Base-by-base conservation (phyloP, 2,329 filamentous ascomycete species). In the Penicillium sp. region DNA sequence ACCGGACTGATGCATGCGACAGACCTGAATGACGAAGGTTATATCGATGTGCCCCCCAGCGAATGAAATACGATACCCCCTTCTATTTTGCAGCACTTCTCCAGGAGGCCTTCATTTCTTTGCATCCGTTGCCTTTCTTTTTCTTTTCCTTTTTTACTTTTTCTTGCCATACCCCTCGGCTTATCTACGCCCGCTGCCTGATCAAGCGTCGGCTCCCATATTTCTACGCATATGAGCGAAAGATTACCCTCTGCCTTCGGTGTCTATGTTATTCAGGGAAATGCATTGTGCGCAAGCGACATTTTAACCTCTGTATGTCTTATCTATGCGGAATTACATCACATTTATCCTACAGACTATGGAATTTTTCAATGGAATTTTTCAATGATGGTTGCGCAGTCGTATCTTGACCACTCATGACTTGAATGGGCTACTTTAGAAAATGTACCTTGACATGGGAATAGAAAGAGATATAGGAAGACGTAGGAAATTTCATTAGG, bases 1-100 rank as follows among this genome's bases (percentile, higher is more conserved):
- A 67, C 67, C 20, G 68, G 67, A 47, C 59, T 72, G 44, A 65
- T 71, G 67, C 63, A 69, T 55, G 69, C 68, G 23, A 65, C 69
- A 4, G 67, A 56, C 44, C 69, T 71, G 57, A 66, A 69, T 44
- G 69, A 72, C 52, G 67, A 70, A 46, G 66, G 69, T 40, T 69
- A 69, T 44, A 65, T 69, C 52, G 66, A 68, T 55, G 61, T 69
- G 47, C 59, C 61, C 54, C 49, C 63, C 50, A 58, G 63, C 54
- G 61, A 60, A 54, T 68, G 61, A 64, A 37, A 9, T 55, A 56
- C 49, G 64, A 67, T 66, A 66, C 62, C 63, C 60, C 44, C n/a
- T n/a, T 47, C 28, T 38, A 27, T 40, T 50, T 46, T 37, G 24
- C 16, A 40, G 45, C 16, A 16, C 46, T 51, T 54, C 45, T 47